These are phyloP conservation scores for Rubroboletus satanas DNA, from an alignment of 768 basidiomycete species.

Conservation along the genomic window DNA sequence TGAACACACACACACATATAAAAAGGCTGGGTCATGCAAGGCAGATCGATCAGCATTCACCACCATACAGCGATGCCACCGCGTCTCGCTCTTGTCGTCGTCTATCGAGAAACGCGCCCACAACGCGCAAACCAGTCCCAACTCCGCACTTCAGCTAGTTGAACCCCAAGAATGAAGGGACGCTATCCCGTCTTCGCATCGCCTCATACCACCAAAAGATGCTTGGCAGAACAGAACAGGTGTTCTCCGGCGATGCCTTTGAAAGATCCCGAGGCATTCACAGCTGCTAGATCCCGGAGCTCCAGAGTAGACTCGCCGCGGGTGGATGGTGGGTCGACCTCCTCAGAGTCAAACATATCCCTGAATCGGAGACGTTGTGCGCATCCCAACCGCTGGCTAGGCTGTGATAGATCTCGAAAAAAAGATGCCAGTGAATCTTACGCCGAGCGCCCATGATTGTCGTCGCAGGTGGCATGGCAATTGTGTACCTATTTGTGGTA, in stretches of 20 bases:
- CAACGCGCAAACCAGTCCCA: background rate
- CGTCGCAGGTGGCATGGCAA: background rate
- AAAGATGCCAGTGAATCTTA: background rate
- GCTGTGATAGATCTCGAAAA: background rate
- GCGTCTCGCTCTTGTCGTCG: background rate
- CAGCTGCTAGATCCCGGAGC: too few relatives aligned
- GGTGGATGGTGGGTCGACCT: conserved; percentile 3
- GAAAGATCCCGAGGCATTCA: too few relatives aligned
- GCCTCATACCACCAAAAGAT: background rate
- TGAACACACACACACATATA: background rate
- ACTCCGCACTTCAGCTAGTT: background rate
- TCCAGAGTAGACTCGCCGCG: background rate
- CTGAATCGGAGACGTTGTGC: conserved; percentile 1
- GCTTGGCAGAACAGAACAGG: background rate
- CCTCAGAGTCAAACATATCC: background rate
- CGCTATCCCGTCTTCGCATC: background rate
- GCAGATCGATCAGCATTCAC: conserved; percentile 3
- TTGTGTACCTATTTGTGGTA: background rate
- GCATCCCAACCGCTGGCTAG: background rate
- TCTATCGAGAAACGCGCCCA: background rate
- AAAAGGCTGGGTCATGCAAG: background rate
- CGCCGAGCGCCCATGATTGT: conserved; percentile 9
- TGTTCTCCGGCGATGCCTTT: too few relatives aligned
- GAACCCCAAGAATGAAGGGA: background rate
- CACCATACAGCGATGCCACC: background rate